Base-by-base conservation (phyloP, 768 basidiomycete genomes). In the Scleroderma citrinum region DNA sequence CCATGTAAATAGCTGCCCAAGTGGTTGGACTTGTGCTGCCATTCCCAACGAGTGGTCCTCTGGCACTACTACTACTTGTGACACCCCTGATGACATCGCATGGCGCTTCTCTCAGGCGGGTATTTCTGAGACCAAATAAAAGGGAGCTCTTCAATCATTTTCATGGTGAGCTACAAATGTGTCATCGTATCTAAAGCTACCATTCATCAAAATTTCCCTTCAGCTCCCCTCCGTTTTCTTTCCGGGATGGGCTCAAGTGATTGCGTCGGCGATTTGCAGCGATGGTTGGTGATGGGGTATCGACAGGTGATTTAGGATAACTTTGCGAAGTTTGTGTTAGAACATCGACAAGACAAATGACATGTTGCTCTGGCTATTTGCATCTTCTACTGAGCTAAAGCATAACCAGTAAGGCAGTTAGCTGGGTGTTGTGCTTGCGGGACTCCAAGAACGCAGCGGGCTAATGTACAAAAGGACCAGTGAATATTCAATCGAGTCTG, bases 61-160 rank as follows among this genome's bases (percentile, higher is more conserved):
- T 16, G 51, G 51, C 16, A 52, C 51, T 24, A 52, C 51, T 3
- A 52, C 51, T 11, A 52, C 51, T 8, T 52, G 51, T 40, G 51
- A 31, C 20, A 44, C 44, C 23, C 41, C 42, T 8, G 47, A 47
- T 12, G 34, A 46, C n/a, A 48, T 45, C 23, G 37, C 45, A 32
- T 43, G 44, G 48, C 52, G 48, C 32, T 48, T 54, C 12, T 20
- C 36, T 13, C 29, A 49, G 29, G 52, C 52, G 32, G 52, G 45
- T 36, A 38, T 43, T 31, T 37, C 31, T 46, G 41, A 50, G 30
- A 41, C 35, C 19, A 30, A 26, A 38, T 21, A 29, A 19, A 20
- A 14, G 17, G 20, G 26, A n/a, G 4, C 26, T 17, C n/a, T 44
- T 29, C 38, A 42, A 14, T 24, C 30, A 8, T 44, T 26, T 19